phyloP scores from a whole-genome alignment of 148 eudicot genomes.

The Bassia scoparia region DNA sequence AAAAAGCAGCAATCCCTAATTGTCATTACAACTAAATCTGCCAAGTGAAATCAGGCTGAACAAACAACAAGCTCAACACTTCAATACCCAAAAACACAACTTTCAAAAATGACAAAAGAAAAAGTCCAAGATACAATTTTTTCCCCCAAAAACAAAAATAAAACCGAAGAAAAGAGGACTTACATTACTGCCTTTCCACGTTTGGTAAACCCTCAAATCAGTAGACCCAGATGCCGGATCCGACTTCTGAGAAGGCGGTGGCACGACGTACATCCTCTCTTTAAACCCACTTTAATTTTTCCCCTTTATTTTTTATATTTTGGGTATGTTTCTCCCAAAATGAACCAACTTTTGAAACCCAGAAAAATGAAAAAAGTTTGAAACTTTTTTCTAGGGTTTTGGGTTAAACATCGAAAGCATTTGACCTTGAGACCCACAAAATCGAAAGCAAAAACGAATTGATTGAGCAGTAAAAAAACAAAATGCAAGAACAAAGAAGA shows the following conservation, averaged over 20 bases:
- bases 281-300: slow-evolving; percentile 9
- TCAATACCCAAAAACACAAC: not conserved
- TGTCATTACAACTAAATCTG: slow-evolving; percentile 12
- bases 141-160: not conserved
- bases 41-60: slow-evolving; percentile 5
- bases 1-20: slow-evolving; percentile 7
- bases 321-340: not conserved
- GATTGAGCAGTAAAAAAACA: not conserved
- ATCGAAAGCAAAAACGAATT: not conserved
- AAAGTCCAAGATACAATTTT: not conserved
- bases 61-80: not conserved
- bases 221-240: slow-evolving; percentile 63
- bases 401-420: slow-evolving; percentile 16
- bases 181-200: slow-evolving; percentile 97
- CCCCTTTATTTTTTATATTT: not conserved
- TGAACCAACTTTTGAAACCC: slow-evolving; percentile 5
- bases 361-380: not conserved
- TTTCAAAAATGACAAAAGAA: not conserved
- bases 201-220: slow-evolving; percentile 67
- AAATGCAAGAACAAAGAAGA: not conserved
- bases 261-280: slow-evolving; percentile 77
- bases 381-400: slow-evolving; percentile 29
- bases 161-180: slow-evolving; percentile 24
- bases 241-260: slow-evolving; percentile 65
- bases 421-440: slow-evolving; percentile 25